phyloP scores from a whole-genome alignment of 345 rosid species.

The Stellera chamaejasme region DNA sequence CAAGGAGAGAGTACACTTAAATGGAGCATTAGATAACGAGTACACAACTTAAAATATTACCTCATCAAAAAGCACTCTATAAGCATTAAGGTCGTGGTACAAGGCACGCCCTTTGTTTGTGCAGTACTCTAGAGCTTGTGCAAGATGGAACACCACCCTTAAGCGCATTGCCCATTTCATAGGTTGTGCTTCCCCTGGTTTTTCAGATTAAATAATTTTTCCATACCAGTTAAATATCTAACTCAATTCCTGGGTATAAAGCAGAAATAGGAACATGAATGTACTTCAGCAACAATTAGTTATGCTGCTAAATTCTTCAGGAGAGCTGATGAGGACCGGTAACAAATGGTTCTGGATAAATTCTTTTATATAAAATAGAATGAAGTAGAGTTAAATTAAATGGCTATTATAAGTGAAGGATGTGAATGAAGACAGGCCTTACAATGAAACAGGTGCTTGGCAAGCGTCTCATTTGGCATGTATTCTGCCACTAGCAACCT shows the following conservation, averaged over 20 bases:
- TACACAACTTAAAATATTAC: slow-evolving; percentile 21
- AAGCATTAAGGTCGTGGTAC: slow-evolving; percentile 92
- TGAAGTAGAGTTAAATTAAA: neutral
- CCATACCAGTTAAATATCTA: neutral
- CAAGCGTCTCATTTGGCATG: slow-evolving; percentile 89
- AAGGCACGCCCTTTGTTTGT: slow-evolving; percentile 81
- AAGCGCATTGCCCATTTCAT: slow-evolving; percentile 97
- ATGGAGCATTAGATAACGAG: too few relatives aligned
- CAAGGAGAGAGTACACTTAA: neutral
- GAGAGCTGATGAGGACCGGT: too few relatives aligned
- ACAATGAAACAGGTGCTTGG: slow-evolving; percentile 95
- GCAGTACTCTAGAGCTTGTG: slow-evolving; percentile 91
- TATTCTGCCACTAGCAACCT: slow-evolving; percentile 89
- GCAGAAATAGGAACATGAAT: too few relatives aligned
- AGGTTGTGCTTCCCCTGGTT: slow-evolving; percentile 83
- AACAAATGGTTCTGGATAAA: too few relatives aligned
- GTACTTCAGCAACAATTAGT: too few relatives aligned
- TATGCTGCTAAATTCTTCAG: too few relatives aligned
- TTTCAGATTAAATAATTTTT: too few relatives aligned
- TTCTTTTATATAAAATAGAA: neutral
- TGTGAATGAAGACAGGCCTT: slow-evolving; percentile 16
- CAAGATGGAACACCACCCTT: slow-evolving; percentile 87
- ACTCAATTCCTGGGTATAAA: neutral
- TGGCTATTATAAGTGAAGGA: neutral
- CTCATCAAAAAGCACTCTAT: slow-evolving; percentile 84